Percentiles rank a stretch among this genome's conserved stretches.
These are phyloP conservation scores for Aschersonia sp. DNA, from an alignment of 2,329 filamentous ascomycete species.

Conservation along the genomic window DNA sequence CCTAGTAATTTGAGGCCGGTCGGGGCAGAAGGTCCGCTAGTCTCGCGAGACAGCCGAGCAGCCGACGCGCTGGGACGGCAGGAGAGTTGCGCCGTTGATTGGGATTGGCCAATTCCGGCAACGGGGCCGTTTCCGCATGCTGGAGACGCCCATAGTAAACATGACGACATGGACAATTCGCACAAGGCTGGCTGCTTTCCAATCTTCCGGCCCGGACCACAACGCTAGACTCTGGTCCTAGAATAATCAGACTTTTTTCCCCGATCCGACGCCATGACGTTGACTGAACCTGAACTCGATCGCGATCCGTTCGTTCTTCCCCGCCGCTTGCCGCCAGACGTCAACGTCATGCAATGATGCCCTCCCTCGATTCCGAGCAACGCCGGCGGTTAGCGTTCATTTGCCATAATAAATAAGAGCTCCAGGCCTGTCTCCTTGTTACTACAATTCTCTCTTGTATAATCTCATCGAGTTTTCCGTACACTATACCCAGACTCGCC, in stretches of 20 bases:
- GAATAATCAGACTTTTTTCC: neutral
- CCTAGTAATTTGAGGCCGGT: no score
- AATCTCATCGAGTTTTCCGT: no score
- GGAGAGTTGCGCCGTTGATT: no score
- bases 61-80: no score
- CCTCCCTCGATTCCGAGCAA: neutral
- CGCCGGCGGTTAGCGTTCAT: neutral
- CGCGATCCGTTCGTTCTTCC: neutral
- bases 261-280: neutral
- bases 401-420: neutral
- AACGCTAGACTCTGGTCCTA: neutral
- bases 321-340: neutral
- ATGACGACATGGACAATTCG: constrained; percentile 33
- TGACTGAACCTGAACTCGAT: neutral
- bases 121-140: no score
- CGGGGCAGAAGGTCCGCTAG: constrained; percentile 16
- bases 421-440: neutral
- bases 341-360: neutral
- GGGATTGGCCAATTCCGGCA: no score
- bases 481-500: neutral
- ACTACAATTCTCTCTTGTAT: no score
- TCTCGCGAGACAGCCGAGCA: neutral
- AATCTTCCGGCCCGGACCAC: neutral
- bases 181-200: neutral
- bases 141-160: constrained; percentile 44